These are phyloP conservation scores for Coniochaeta sp. DNA, from an alignment of 2,329 filamentous ascomycete species.

Conservation along the genomic window DNA sequence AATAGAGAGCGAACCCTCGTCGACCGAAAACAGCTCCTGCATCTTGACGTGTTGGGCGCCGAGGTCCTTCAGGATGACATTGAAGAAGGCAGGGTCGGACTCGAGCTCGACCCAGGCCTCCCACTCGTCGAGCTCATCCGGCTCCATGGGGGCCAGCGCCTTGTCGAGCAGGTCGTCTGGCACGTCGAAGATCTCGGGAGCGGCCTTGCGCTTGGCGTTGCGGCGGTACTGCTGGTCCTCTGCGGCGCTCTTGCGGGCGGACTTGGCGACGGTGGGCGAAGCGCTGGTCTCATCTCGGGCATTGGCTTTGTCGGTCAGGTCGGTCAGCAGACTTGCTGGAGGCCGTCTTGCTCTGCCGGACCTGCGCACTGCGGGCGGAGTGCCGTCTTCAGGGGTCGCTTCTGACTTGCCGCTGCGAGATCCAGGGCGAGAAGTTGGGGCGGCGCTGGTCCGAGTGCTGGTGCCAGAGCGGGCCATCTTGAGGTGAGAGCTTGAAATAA, in stretches of 20 bases:
- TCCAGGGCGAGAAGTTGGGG: background rate
- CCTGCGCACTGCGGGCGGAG: background rate
- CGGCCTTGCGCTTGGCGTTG: slow-evolving; percentile 15
- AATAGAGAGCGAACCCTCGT: slow-evolving; percentile 54
- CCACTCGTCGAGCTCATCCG: slow-evolving; percentile 53
- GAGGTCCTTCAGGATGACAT: slow-evolving; percentile 71
- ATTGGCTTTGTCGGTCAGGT: background rate
- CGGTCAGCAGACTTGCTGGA: background rate
- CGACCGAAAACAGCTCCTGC: slow-evolving; percentile 67
- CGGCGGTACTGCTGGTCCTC: slow-evolving; percentile 6
- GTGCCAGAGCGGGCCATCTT: background rate
- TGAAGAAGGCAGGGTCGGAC: slow-evolving; percentile 84
- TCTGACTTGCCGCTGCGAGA: background rate
- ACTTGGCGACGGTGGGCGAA: background rate
- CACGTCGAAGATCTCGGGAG: slow-evolving; percentile 19
- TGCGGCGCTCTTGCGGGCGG: background rate
- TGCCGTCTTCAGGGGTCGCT: background rate
- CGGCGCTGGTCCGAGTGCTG: background rate
- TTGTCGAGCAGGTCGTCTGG: slow-evolving; percentile 36
- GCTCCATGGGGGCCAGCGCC: slow-evolving; percentile 37
- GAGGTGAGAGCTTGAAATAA: background rate
- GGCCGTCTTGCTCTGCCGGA: background rate
- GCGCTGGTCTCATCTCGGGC: background rate
- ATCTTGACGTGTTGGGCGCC: slow-evolving; percentile 68
- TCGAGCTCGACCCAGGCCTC: slow-evolving; percentile 78